A percentile compares a stretch with the other conserved stretches of the same genome.
Conservation (phyloP, 148 eudicot genomes). For the Cornus florida region DNA sequence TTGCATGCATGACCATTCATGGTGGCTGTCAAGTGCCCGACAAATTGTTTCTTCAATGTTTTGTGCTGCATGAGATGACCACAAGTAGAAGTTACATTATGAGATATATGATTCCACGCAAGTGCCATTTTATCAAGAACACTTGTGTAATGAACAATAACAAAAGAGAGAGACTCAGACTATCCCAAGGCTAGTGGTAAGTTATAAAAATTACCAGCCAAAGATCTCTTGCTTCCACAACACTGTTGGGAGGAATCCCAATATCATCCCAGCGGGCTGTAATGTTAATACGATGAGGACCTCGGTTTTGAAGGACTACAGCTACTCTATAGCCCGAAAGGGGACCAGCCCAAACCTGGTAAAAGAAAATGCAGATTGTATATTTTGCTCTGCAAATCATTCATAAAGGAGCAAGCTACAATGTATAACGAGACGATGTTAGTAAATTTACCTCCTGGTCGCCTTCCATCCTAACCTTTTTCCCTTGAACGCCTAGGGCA, state of each 20-base stretch:
- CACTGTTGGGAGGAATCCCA: conserved; percentile 46
- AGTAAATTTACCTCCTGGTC: conserved; percentile 51
- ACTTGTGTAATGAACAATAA: not conserved
- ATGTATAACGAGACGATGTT: not conserved
- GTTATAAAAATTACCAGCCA: conserved; percentile 50
- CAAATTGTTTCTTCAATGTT: conserved; percentile 37
- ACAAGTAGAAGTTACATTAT: not conserved
- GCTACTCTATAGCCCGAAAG: conserved; percentile 64
- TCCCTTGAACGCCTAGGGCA: conserved; percentile 76
- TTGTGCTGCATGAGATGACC: conserved; percentile 45
- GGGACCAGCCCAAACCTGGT: conserved; percentile 80
- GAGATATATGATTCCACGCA: not conserved
- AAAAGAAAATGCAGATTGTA: not conserved
- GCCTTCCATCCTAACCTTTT: conserved; percentile 67
- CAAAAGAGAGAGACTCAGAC: too few relatives aligned
- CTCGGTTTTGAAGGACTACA: conserved; percentile 57
- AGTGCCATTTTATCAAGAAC: not conserved
- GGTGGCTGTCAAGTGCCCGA: conserved; percentile 45
- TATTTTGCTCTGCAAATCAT: too few relatives aligned
- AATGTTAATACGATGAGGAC: conserved; percentile 24
- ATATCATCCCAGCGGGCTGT: conserved; percentile 80
- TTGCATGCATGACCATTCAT: conserved; percentile 52
- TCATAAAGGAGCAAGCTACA: not conserved
- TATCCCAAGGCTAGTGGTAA: not conserved
- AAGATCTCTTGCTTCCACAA: conserved; percentile 65